Evolutionary conservation across 768 basidiomycete species (phyloP).

Genomic region (Ramaria sp.): DNA sequence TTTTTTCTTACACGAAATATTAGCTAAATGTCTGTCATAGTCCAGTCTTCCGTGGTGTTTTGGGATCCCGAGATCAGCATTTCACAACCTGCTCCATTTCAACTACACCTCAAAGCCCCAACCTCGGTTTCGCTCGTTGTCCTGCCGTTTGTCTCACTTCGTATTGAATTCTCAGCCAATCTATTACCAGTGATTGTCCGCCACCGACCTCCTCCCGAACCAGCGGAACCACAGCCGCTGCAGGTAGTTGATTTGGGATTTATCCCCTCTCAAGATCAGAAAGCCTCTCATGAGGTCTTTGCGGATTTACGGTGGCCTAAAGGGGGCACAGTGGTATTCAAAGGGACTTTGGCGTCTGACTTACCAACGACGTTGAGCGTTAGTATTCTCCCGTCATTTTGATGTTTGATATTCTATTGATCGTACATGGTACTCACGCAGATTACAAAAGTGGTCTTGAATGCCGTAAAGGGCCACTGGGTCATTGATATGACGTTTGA

Average conservation of each 20-base stretch:
- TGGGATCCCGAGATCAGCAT: slow-evolving; percentile 57
- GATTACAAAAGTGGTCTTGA: slow-evolving; percentile 27
- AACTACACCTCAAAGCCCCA: slow-evolving; percentile 53
- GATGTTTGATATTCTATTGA: not conserved
- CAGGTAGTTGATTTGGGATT: slow-evolving; percentile 38
- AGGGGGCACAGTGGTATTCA: slow-evolving; percentile 43
- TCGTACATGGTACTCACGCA: not conserved
- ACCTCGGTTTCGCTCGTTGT: slow-evolving; percentile 34
- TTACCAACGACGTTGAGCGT: slow-evolving; percentile 45
- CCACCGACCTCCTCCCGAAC: slow-evolving; percentile 22
- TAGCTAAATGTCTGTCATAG: slow-evolving; percentile 28
- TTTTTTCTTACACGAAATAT: not conserved
- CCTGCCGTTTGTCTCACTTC: slow-evolving; percentile 51
- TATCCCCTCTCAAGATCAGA: slow-evolving; percentile 16
- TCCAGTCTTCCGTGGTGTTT: slow-evolving; percentile 57
- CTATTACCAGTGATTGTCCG: slow-evolving; percentile 39
- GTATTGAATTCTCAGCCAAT: slow-evolving; percentile 45
- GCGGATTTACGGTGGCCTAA: slow-evolving; percentile 49
- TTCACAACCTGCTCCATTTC: slow-evolving; percentile 57
- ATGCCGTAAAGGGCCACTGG: slow-evolving; percentile 54
- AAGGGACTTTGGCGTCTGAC: slow-evolving; percentile 46
- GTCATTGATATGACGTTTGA: slow-evolving; percentile 50
- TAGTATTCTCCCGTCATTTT: slow-evolving; percentile 14
- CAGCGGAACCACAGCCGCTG: slow-evolving; percentile 16
- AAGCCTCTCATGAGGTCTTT: slow-evolving; percentile 17